Evolutionary conservation across 169 alveolate genomes (phyloP).

Genomic region (Plasmodium blacklocki): DNA sequence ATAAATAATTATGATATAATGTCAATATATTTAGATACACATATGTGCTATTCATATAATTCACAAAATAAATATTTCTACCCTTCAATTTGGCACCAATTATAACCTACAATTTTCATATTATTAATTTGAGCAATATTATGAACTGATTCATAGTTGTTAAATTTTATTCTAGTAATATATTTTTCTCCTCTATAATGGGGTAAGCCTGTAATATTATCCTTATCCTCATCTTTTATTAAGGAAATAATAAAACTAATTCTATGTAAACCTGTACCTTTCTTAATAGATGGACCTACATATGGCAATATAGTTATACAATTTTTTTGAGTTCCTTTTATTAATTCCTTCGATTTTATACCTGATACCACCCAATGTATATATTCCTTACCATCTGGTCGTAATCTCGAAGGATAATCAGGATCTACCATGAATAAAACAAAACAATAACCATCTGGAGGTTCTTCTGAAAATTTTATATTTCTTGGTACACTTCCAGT

Average conservation of each 20-base stretch:
- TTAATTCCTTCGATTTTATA: slow-evolving; percentile 63
- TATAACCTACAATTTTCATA: slow-evolving; percentile 67
- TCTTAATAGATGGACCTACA: slow-evolving; percentile 69
- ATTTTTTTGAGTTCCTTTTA: slow-evolving; percentile 63
- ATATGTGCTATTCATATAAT: no score
- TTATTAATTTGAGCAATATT: slow-evolving; percentile 50
- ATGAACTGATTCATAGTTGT: slow-evolving; percentile 38
- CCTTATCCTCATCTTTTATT: slow-evolving; percentile 67
- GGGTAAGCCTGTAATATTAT: slow-evolving; percentile 49
- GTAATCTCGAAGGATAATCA: slow-evolving; percentile 67
- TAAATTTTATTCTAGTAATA: slow-evolving; percentile 69
- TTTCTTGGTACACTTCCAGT: slow-evolving; percentile 73
- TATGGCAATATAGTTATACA: slow-evolving; percentile 68
- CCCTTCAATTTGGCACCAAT: slow-evolving; percentile 72
- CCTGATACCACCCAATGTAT: slow-evolving; percentile 75
- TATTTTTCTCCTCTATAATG: slow-evolving; percentile 58
- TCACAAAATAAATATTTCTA: background rate
- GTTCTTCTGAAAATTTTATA: slow-evolving; percentile 65
- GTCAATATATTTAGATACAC: no score
- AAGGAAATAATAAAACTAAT: slow-evolving; percentile 50
- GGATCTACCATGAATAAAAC: slow-evolving; percentile 72
- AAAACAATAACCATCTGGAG: slow-evolving; percentile 74
- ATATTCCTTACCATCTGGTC: slow-evolving; percentile 74
- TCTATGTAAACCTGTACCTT: slow-evolving; percentile 72
- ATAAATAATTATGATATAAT: no score